Evolutionary conservation across 176 grass and related monocot species (phyloP).

Genomic region (Melocanna baccifera): DNA sequence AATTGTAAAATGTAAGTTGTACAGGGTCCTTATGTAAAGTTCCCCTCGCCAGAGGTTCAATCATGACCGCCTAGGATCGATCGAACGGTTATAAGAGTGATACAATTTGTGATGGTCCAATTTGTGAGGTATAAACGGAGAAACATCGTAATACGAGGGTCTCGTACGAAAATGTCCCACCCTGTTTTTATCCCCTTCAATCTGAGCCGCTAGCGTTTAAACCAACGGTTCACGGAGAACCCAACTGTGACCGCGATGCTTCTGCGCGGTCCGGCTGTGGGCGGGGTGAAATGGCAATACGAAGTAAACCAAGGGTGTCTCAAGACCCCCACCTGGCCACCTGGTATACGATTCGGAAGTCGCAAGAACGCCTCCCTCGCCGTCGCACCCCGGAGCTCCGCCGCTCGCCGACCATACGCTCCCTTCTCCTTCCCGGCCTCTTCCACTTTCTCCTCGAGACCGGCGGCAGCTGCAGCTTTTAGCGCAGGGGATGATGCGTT

Average conservation of each 20-base stretch:
- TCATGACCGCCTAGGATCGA: background rate
- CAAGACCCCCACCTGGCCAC: background rate
- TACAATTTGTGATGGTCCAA: background rate
- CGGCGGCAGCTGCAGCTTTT: background rate
- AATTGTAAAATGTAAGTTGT: background rate
- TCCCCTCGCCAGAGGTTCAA: background rate
- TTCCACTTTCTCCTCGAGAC: background rate
- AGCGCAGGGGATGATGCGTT: background rate
- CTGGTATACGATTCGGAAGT: background rate
- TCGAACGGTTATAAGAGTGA: background rate
- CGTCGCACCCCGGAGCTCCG: background rate
- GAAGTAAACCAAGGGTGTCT: background rate
- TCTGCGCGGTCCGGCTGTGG: too few species aligned
- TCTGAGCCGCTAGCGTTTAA: too few species aligned
- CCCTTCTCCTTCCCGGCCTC: background rate
- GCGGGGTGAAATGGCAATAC: background rate
- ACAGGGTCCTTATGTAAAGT: background rate
- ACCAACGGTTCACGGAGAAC: too few species aligned
- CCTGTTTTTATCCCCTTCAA: too few species aligned
- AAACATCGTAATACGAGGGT: background rate
- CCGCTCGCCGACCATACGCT: too few species aligned
- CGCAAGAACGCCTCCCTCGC: background rate
- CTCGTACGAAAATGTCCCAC: background rate
- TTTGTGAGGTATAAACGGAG: background rate
- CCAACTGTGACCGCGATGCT: background rate